A percentile compares a stretch with the other conserved stretches of the same genome.
Conservation (phyloP, 805 yeast genomes). For the Candida dendrica region DNA sequence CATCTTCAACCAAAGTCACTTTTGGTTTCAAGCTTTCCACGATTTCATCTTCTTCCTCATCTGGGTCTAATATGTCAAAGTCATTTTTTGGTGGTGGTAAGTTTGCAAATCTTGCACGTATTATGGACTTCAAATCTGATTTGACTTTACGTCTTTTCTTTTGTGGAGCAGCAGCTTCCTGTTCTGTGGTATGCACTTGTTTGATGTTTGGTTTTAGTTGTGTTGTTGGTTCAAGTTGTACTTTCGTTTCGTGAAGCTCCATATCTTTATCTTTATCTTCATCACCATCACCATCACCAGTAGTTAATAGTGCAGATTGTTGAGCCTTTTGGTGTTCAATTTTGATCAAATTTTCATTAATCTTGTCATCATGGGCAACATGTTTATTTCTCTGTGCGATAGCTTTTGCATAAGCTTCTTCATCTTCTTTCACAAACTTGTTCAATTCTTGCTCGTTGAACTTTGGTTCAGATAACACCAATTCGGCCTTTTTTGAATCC, state of each 20-base stretch:
- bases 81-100: conserved; percentile 40
- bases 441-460: conserved; percentile 9
- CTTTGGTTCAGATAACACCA: conserved; percentile 30
- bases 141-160: not conserved
- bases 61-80: conserved; percentile 32
- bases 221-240: too few relatives aligned
- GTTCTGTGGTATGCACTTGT: too few relatives aligned
- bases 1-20: conserved; percentile 8
- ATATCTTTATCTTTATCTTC: conserved; percentile 2
- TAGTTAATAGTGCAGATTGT: conserved; percentile 28
- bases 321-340: conserved; percentile 26
- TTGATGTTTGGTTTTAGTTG: too few relatives aligned
- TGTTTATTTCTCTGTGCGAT: conserved; percentile 5
- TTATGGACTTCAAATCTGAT: conserved; percentile 2
- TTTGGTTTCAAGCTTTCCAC: conserved; percentile 1
- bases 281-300: too few relatives aligned
- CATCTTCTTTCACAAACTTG: conserved; percentile 10
- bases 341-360: conserved; percentile 32
- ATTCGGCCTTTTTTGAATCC: conserved; percentile 11
- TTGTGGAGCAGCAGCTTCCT: not conserved
- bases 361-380: conserved; percentile 5
- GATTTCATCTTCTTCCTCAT: conserved; percentile 21
- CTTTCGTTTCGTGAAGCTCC: conserved; percentile 1
- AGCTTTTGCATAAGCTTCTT: conserved; percentile 10
- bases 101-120: conserved; percentile 19